A percentile compares a stretch with the other conserved stretches of the same genome.
Conservation (phyloP, 352 stramenopile genomes). For the Globisporangium rhizosaccharum region DNA sequence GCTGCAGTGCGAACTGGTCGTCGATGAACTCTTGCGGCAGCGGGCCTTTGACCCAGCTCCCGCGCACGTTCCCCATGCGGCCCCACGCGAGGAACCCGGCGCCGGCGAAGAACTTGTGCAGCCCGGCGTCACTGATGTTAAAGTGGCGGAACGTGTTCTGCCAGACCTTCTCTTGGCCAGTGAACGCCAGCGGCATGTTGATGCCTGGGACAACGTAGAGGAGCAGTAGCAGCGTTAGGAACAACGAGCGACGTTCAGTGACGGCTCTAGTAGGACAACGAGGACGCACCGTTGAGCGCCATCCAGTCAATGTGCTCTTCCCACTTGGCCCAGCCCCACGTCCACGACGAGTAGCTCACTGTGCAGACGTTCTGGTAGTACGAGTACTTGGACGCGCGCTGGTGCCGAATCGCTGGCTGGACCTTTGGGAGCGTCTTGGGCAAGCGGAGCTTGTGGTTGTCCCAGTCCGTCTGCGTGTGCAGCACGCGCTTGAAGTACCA, state of each 20-base stretch:
- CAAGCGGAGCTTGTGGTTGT: constrained; percentile 67
- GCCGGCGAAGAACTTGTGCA: constrained; percentile 88
- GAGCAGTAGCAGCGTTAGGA: not conserved
- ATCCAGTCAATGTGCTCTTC: constrained; percentile 92
- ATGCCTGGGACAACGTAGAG: constrained; percentile 35
- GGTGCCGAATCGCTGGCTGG: constrained; percentile 25
- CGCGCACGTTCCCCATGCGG: constrained; percentile 87
- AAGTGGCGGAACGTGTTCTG: constrained; percentile 83
- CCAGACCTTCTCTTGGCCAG: constrained; percentile 88
- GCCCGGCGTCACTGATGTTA: constrained; percentile 64
- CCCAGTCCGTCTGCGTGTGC: constrained; percentile 77
- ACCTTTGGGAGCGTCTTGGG: constrained; percentile 45
- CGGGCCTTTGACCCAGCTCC: constrained; percentile 78
- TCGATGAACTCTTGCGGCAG: constrained; percentile 84
- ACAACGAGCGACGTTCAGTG: not conserved
- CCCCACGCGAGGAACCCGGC: constrained; percentile 86
- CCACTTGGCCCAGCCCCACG: constrained; percentile 87
- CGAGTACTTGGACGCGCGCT: constrained; percentile 68
- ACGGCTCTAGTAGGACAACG: not conserved
- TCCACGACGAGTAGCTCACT: constrained; percentile 87
- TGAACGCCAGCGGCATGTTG: constrained; percentile 89
- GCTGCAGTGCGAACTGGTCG: constrained; percentile 67
- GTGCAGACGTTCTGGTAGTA: constrained; percentile 94
- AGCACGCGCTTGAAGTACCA: constrained; percentile 74
- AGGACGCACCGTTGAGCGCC: constrained; percentile 72